Conservation (phyloP, 1,284 basidiomycete species). For the Pseudozyma tsukubaensis region DNA sequence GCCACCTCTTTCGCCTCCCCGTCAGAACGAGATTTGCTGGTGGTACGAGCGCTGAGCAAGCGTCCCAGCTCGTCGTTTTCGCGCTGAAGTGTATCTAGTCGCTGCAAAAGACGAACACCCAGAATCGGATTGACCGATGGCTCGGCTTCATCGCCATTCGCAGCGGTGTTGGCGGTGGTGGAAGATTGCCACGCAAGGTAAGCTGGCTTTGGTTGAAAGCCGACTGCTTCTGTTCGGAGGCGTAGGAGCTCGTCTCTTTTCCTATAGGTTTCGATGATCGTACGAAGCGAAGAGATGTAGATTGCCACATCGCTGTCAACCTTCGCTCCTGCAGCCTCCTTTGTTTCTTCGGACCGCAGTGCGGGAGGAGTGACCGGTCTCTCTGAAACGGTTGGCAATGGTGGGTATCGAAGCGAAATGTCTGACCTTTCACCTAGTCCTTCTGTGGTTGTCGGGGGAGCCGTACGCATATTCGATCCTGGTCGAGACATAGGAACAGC, state of each 20-base stretch:
- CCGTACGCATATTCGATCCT: not conserved
- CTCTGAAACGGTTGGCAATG: slow-evolving; percentile 18
- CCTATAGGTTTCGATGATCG: slow-evolving; percentile 23
- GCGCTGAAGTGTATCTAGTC: slow-evolving; percentile 35
- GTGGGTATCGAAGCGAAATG: slow-evolving; percentile 42
- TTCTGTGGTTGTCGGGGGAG: not conserved
- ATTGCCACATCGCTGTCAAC: slow-evolving; percentile 4
- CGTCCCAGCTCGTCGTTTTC: slow-evolving; percentile 50
- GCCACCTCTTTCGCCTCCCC: not conserved
- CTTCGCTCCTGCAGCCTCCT: not conserved
- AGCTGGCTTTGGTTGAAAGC: slow-evolving; percentile 44
- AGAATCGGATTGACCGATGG: slow-evolving; percentile 32
- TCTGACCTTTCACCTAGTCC: slow-evolving; percentile 9
- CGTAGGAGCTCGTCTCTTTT: slow-evolving; percentile 44
- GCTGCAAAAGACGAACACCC: slow-evolving; percentile 49
- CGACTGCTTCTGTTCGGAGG: slow-evolving; percentile 50
- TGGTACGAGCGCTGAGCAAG: slow-evolving; percentile 18
- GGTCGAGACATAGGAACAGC: not conserved
- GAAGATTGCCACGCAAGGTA: slow-evolving; percentile 31
- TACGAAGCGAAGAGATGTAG: slow-evolving; percentile 21
- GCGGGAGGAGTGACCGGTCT: slow-evolving; percentile 16
- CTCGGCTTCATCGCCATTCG: not conserved
- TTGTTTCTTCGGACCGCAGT: not conserved
- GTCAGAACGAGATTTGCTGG: not conserved
- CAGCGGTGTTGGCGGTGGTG: not conserved